Evolutionary conservation across 129 eudicot genomes (phyloP).

Genomic region (Flaveria sonorensis): DNA sequence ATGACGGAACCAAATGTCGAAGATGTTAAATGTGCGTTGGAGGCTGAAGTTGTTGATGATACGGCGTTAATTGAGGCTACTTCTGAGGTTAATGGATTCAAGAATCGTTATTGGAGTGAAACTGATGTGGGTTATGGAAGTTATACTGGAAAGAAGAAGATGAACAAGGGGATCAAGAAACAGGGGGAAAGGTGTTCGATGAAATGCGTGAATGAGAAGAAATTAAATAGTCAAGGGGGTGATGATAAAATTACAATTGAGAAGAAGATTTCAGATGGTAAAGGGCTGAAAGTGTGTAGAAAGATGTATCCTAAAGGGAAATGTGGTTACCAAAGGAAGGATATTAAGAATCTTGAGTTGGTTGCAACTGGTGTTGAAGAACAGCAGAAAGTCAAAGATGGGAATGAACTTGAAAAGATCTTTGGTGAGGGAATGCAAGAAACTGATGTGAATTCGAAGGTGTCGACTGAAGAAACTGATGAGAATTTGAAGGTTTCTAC

Average conservation of each 20-base stretch:
- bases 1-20: neutral
- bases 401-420: slow-evolving; percentile 5
- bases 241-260: slow-evolving; percentile 10
- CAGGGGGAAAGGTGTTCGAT: slow-evolving; percentile 1
- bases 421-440: slow-evolving; percentile 2
- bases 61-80: slow-evolving; percentile 39
- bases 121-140: slow-evolving; percentile 13
- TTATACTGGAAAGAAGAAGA: slow-evolving; percentile 17
- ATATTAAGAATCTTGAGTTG: slow-evolving; percentile 1
- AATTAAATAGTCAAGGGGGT: slow-evolving; percentile 11
- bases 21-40: slow-evolving; percentile 27
- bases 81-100: slow-evolving; percentile 18
- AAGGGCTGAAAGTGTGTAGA: slow-evolving; percentile 7
- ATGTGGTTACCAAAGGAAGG: slow-evolving; percentile 31
- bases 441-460: slow-evolving; percentile 4
- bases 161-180: slow-evolving; percentile 26
- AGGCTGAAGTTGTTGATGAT: slow-evolving; percentile 43
- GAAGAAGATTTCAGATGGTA: slow-evolving; percentile 28
- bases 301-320: slow-evolving; percentile 22
- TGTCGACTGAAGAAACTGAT: slow-evolving; percentile 3
- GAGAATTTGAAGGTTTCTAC: neutral
- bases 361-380: neutral
- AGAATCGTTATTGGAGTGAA: slow-evolving; percentile 2
- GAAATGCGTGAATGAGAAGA: slow-evolving; percentile 33
- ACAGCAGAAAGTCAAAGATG: too few relatives aligned